phyloP scores from a whole-genome alignment of 176 grass and related monocot species.

The bread wheat (Triticum aestivum) region IWGSC_CS_RefSeq_v2.1 NC_057814.1:19320353-19320852 shows the following conservation, averaged over 20 bases:
- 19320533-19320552: conserved; percentile 69
- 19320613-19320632: conserved; percentile 92
- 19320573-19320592: conserved; percentile 90
- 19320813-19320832: conserved; percentile 93
- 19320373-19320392: conserved; percentile 90
- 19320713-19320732: conserved; percentile 43
- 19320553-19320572: conserved; percentile 85
- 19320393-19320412: conserved; percentile 91
- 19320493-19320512: neutral
- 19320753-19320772: conserved; percentile 83
- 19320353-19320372: conserved; percentile 91
- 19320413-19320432: conserved; percentile 94
- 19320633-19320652: conserved; percentile 88
- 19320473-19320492: neutral
- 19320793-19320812: conserved; percentile 85
- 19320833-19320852: conserved; percentile 74
- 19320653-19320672: conserved; percentile 19
- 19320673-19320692: conserved; percentile 13
- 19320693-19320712: neutral
- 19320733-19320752: conserved; percentile 91
- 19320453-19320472: conserved; percentile 44
- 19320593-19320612: conserved; percentile 95
- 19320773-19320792: conserved; percentile 88
- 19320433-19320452: conserved; percentile 80
- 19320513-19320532: neutral